Percentiles rank a stretch among this genome's conserved stretches.
These are phyloP conservation scores for Auricularia auricula-judae DNA, from an alignment of 768 basidiomycete genomes.

Conservation along the genomic window DNA sequence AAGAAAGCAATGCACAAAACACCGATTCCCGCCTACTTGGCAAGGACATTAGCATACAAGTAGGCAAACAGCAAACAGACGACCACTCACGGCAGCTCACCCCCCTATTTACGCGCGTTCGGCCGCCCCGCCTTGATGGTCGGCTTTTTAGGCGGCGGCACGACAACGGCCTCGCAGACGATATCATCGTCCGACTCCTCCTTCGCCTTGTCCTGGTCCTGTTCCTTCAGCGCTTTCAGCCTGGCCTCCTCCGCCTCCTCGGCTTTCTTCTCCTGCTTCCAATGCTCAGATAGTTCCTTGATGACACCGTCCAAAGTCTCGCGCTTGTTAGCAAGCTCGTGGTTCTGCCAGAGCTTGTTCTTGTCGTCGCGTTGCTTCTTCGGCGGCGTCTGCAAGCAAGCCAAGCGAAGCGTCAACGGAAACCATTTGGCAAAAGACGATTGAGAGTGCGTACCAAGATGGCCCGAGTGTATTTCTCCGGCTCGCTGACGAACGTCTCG, in stretches of 20 bases:
- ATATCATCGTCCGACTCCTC: slow-evolving; percentile 29
- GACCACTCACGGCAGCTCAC: too few species aligned
- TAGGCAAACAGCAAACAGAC: too few species aligned
- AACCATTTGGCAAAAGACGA: not conserved
- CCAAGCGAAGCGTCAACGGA: not conserved
- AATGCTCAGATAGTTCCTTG: slow-evolving; percentile 29
- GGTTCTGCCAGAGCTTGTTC: slow-evolving; percentile 10
- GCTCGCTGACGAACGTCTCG: slow-evolving; percentile 59
- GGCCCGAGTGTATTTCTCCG: slow-evolving; percentile 35
- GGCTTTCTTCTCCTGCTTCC: slow-evolving; percentile 33
- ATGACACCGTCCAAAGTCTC: slow-evolving; percentile 24
- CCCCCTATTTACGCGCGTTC: too few species aligned
- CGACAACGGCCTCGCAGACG: slow-evolving; percentile 22
- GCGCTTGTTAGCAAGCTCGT: slow-evolving; percentile 9
- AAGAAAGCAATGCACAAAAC: too few species aligned
- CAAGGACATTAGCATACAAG: too few species aligned
- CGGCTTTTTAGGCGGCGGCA: not conserved
- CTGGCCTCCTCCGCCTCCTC: slow-evolving; percentile 23
- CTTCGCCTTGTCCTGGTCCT: slow-evolving; percentile 17
- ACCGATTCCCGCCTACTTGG: too few species aligned
- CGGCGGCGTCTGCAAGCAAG: not conserved
- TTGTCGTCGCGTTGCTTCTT: slow-evolving; percentile 4
- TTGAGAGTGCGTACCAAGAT: slow-evolving; percentile 27
- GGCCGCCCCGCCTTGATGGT: too few species aligned
- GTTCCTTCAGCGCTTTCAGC: slow-evolving; percentile 17